Base-by-base conservation (phyloP, 495 filamentous ascomycete species). In the Penicillium fimorum region DNA sequence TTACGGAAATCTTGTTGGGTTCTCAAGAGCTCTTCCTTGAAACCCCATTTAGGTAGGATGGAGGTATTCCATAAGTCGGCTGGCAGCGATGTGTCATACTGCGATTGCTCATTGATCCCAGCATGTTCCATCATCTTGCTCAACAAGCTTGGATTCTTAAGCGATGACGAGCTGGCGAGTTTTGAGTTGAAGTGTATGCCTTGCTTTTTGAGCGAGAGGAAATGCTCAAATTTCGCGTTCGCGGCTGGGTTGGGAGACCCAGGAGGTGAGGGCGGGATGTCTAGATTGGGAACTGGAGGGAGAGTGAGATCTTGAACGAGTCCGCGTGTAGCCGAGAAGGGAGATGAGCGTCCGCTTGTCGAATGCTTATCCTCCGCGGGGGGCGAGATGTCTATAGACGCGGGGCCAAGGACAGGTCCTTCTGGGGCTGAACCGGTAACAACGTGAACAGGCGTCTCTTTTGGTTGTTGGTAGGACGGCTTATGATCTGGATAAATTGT, bases 151-250 rank as follows among this genome's bases (percentile, higher is more conserved):
- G 94, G 94, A 65, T 97, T 96, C 48, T 84, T 85, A 38, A 96
- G 73, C 0, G 88, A 85, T 1, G 83, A 74, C 3, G 87, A 89
- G 40, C 75, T 76, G 20, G 87, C 83, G 1, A 97, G 77, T 49
- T 90, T 88, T 56, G 86, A 78, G 69, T 98, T 97, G 78, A 98
- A 97, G 73, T 98, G 95, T 30, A 91, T 76, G 3, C 89, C 90
- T 60, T 90, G 84, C 50, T 84, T 85, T 72, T 97, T 98, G 43
- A 97, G 77, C 24, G 82, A 78, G 2, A 96, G 83, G 70, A 98
- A 97, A 63, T 87, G 87, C 50, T 83, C 78, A 61, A 96, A 89
- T 60, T 96, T 96, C 48, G 80, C 78, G 50, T 84, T 89, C 2
- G 84, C 78, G 3, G 70, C 68, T 2, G 81, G 74, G 8, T 84